Evolutionary conservation across 768 basidiomycete species (phyloP).

Genomic region (Clitopilus passeckerianus): DNA sequence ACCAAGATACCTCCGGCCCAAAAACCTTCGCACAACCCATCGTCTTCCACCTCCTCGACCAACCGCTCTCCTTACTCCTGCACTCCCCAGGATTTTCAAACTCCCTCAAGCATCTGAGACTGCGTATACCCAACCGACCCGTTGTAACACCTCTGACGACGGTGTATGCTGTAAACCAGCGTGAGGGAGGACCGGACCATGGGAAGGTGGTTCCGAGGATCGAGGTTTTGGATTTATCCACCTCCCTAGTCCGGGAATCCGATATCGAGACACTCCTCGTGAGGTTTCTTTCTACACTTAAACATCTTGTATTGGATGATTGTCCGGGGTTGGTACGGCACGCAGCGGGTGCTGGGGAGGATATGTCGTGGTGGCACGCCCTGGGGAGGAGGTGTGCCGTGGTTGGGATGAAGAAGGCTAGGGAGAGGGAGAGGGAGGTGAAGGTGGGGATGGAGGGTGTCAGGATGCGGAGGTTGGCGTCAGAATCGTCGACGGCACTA

Average conservation of each 20-base stretch:
- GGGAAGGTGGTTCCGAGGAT: constrained; percentile 37
- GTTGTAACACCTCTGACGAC: constrained; percentile 36
- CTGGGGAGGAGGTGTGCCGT: constrained; percentile 61
- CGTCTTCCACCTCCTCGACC: constrained; percentile 73
- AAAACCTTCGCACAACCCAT: constrained; percentile 77
- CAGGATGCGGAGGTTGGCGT: constrained; percentile 6
- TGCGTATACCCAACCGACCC: constrained; percentile 70
- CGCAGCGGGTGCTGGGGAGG: constrained; percentile 32
- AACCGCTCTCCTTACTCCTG: constrained; percentile 38
- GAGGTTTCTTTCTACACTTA: constrained; percentile 39
- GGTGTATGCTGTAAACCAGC: constrained; percentile 2
- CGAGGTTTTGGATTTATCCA: constrained; percentile 71
- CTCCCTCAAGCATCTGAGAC: constrained; percentile 50
- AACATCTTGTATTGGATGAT: constrained; percentile 68
- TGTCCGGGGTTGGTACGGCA: constrained; percentile 54
- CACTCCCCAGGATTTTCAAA: constrained; percentile 42
- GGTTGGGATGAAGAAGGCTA: constrained; percentile 54
- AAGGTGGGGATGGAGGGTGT: constrained; percentile 41
- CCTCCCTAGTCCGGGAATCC: constrained; percentile 48
- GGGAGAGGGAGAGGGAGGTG: constrained; percentile 62
- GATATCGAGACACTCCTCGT: constrained; percentile 53
- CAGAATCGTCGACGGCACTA: background rate
- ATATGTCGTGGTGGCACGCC: constrained; percentile 40
- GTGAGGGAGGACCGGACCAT: constrained; percentile 7
- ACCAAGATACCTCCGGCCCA: constrained; percentile 31